phyloP scores from a whole-genome alignment of 2,329 filamentous ascomycete species.

The Xylariaceae sp. region DNA sequence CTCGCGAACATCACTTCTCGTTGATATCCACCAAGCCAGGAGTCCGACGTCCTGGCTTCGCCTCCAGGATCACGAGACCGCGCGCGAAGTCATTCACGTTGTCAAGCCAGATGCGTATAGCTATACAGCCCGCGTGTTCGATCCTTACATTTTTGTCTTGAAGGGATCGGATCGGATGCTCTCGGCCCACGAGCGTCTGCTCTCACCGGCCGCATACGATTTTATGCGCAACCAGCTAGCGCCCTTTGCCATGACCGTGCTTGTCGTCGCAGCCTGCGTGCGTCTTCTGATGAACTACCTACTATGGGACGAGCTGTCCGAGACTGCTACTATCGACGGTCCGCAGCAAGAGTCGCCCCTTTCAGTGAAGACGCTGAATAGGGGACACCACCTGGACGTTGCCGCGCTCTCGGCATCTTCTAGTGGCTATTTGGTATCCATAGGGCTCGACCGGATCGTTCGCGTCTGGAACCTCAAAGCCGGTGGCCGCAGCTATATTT shows the following conservation, averaged over 20 bases:
- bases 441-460: slow-evolving; percentile 63
- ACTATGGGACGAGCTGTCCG: slow-evolving; percentile 54
- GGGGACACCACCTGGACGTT: slow-evolving; percentile 63
- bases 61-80: slow-evolving; percentile 72
- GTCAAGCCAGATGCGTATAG: slow-evolving; percentile 65
- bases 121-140: slow-evolving; percentile 66
- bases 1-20: slow-evolving; percentile 34
- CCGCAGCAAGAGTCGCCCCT: slow-evolving; percentile 44
- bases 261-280: slow-evolving; percentile 57
- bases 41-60: slow-evolving; percentile 71
- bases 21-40: slow-evolving; percentile 64
- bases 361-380: slow-evolving; percentile 50
- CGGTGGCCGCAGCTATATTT: slow-evolving; percentile 32
- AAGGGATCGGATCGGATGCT: slow-evolving; percentile 60
- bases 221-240: slow-evolving; percentile 54
- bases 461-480: slow-evolving; percentile 57
- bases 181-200: slow-evolving; percentile 37
- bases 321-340: slow-evolving; percentile 37
- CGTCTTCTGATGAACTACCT: slow-evolving; percentile 68
- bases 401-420: slow-evolving; percentile 55
- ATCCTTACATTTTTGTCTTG: slow-evolving; percentile 66
- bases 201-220: slow-evolving; percentile 56
- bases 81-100: slow-evolving; percentile 66
- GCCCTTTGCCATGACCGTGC: slow-evolving; percentile 54
- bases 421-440: slow-evolving; percentile 59